A percentile compares a stretch with the other conserved stretches of the same genome.
These are phyloP conservation scores for Pleurostoma richardsiae DNA, from an alignment of 2,329 filamentous ascomycete genomes.

Conservation along the genomic window DNA sequence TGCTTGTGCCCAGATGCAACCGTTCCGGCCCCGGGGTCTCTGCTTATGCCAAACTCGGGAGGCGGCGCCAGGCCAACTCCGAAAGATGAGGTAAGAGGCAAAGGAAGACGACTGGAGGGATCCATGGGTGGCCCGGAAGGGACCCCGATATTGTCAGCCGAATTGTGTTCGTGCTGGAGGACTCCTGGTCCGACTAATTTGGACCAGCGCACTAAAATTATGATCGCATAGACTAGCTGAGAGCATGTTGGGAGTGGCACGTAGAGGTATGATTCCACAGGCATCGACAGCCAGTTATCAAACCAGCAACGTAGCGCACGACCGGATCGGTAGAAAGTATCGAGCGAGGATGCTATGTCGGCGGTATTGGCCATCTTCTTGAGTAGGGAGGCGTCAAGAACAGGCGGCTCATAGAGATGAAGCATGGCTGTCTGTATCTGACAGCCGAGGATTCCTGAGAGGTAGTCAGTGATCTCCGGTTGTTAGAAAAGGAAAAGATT, in stretches of 20 bases:
- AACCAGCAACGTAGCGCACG: constrained; percentile 44
- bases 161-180: background rate
- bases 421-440: constrained; percentile 24
- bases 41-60: background rate
- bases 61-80: constrained; percentile 1
- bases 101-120: constrained; percentile 3
- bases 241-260: constrained; percentile 38
- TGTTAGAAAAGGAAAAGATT: too few species aligned
- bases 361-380: constrained; percentile 37
- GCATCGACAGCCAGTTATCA: constrained; percentile 39
- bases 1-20: too few species aligned
- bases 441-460: background rate
- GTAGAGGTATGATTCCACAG: constrained; percentile 34
- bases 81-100: background rate
- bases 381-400: constrained; percentile 32
- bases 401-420: constrained; percentile 42
- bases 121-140: constrained; percentile 4
- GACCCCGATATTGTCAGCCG: background rate
- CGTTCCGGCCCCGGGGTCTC: background rate
- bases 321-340: constrained; percentile 44
- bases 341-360: constrained; percentile 34
- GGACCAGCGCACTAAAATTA: constrained; percentile 46
- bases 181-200: constrained; percentile 35
- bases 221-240: constrained; percentile 44
- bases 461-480: too few species aligned